Conservation (phyloP, 2,329 filamentous ascomycete genomes). For the Zalaria obscura region DNA sequence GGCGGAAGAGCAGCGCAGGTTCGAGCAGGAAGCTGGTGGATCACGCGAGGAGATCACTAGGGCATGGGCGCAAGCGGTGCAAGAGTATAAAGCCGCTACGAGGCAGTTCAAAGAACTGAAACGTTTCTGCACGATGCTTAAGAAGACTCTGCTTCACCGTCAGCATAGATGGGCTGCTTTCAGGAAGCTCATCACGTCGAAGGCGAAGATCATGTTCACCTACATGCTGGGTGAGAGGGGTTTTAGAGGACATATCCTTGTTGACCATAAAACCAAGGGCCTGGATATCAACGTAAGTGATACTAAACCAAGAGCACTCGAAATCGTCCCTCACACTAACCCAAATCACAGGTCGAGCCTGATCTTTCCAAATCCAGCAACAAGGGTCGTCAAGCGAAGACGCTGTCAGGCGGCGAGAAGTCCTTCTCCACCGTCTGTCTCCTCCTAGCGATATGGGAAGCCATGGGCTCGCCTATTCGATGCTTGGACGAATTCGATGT, state of each 20-base stretch:
- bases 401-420: constrained; percentile 89
- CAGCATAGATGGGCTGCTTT: constrained; percentile 68
- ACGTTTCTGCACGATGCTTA: constrained; percentile 18
- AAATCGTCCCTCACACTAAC: too few species aligned
- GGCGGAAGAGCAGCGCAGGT: constrained; percentile 4
- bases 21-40: background rate
- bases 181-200: constrained; percentile 70
- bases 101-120: constrained; percentile 1
- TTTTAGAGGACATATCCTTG: constrained; percentile 67
- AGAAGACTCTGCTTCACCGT: constrained; percentile 51
- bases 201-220: constrained; percentile 72
- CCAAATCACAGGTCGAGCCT: constrained; percentile 39
- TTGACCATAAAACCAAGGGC: constrained; percentile 61
- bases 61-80: background rate
- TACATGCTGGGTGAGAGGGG: constrained; percentile 81
- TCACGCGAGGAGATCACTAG: too few species aligned
- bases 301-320: too few species aligned
- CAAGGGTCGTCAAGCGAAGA: constrained; percentile 72
- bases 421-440: constrained; percentile 96
- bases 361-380: constrained; percentile 55
- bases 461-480: constrained; percentile 88
- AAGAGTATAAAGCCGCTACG: background rate
- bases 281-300: constrained; percentile 57
- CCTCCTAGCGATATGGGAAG: constrained; percentile 86
- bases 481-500: constrained; percentile 98